Base-by-base conservation (phyloP, 441 rosid genomes). In the Geranium incanum region DNA sequence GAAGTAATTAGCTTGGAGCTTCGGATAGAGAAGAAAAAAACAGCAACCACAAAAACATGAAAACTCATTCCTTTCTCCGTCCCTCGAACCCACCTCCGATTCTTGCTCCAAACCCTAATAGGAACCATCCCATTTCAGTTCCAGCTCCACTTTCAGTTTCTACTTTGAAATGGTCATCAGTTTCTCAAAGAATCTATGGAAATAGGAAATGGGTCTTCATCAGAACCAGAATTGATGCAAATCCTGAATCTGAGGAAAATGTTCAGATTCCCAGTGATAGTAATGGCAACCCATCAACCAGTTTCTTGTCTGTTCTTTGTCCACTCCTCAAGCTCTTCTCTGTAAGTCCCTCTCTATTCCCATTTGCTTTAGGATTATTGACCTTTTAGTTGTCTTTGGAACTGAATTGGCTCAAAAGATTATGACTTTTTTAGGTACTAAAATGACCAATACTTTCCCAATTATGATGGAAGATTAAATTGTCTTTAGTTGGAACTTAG, bases 321-420 rank as follows among this genome's bases (percentile, higher is more conserved):
- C 97, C 97, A 12, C 77, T 91, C 75, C 97, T 87, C 74, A 88
- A 80, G 81, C 81, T 89, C 55, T 89, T 89, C 80, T 86, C 93
- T 64, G 97, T 87, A 70, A 76, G 89, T 81, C 39, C 52, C 37
- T 60, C 66, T 43, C 69, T 59, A 28, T 50, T 6, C 45, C 36
- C 23, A 23, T 33, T 21, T 9, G 52, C 21, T 68, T 19, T 28
- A 28, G 33, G 33, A 28, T 28, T 28, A 28, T 28, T 28, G 33
- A 2, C 33, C 33, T 28, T 28, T 28, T 28, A 28, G 33, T 28
- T 28, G 33, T 28, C 33, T 28, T 28, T 28, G 33, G 33, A 28
- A 28, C 33, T 28, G 33, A 28, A 28, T 28, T 28, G 33, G 33
- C 33, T 28, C 33, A 28, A 28, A 28, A 28, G 33, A 28, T 28